Base-by-base conservation (phyloP, 176 grass and related monocot species). In the Eragrostis nindensis region DNA sequence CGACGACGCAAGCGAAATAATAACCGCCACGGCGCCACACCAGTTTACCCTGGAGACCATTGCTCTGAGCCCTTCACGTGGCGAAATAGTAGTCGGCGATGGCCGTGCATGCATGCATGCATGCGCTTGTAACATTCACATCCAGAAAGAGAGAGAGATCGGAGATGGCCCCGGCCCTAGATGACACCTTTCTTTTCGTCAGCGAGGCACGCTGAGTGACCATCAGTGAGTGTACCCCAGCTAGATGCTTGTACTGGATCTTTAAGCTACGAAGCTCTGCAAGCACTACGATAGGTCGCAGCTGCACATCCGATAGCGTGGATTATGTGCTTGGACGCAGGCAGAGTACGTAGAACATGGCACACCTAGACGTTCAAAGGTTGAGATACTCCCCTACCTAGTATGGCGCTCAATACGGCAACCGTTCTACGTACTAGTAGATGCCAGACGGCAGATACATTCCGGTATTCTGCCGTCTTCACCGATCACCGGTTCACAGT, bases 11-110 rank as follows among this genome's bases (percentile, higher is more conserved):
- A 36, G 32, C 32, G 4, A 36, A 36, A 36, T 36, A 36, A 36
- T 4, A n/a, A n/a, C 32, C 32, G 32, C 4, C 32, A 4, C 32
- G 32, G 32, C 32, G 32, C 32, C 32, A 36, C 60, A 66, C 57
- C 62, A 76, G 75, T 80, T 90, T 73, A 79, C 79, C 50, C 39
- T 49, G 40, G 81, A 55, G 85, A 86, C 84, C 84, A 67, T 78
- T 21, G 68, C 71, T 82, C 82, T 77, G 82, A 78, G 44, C 72
- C 75, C 75, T 82, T 82, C 87, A 92, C 88, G 64, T 92, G 87
- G 65, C 47, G 56, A 26, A 87, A 80, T 80, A 84, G 86, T 89
- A 77, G 24, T 45, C n/a, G 10, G 21, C 19, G 48, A 70, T 69
- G 52, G 27, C 27, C 66, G 48, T 57, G 80, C 73, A 62, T 73